Evolutionary conservation across 1,284 basidiomycete species (phyloP), one percentile per base, ranked within the genome.

Genomic region (Pseudozyma sp.): DNA sequence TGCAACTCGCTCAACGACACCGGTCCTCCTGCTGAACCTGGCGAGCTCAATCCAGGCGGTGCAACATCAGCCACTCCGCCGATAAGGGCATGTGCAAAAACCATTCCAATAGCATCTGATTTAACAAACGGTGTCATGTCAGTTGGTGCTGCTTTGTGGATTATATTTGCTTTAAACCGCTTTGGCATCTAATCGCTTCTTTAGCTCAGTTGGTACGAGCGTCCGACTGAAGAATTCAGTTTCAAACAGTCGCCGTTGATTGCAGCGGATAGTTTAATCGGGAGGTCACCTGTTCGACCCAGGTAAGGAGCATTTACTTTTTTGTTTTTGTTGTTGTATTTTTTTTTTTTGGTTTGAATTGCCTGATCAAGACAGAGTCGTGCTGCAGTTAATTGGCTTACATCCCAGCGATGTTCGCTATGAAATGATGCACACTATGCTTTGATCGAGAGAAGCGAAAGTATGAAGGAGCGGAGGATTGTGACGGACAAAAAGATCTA

Each of bases 141-240:
- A 35, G 25, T 55, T 10, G 13, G n/a, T n/a, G n/a, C n/a, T n/a
- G n/a, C n/a, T 31, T 3, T 3, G 25, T 31, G 25, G 6, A 31
- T 31, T 56, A 56, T 50, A 44, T 21, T 21, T n/a, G 9, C 25
- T 13, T 19, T 8, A 35, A 0, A 4, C 6, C 9, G 34, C 0
- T 1, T 2, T 0, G 1, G 0, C 9, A 3, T 14, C n/a, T 8
- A 58, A 39, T 16, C 18, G 71, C 71, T 74, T 64, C 71, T 69
- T 69, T 76, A 76, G 73, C 73, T 76, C 73, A 76, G 73, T 64
- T 76, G 73, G 73, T 76, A 76, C 73, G 73, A 76, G 73, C 73
- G 73, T 76, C 58, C 73, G 73, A 76, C 73, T 76, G 73, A 76
- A 76, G 73, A 48, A 67, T 60, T 67, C 72, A 60, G 71, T 74